These are phyloP conservation scores for Capsicum pubescens DNA, from an alignment of 257 asterid genomes.

Conservation along the genomic window DNA sequence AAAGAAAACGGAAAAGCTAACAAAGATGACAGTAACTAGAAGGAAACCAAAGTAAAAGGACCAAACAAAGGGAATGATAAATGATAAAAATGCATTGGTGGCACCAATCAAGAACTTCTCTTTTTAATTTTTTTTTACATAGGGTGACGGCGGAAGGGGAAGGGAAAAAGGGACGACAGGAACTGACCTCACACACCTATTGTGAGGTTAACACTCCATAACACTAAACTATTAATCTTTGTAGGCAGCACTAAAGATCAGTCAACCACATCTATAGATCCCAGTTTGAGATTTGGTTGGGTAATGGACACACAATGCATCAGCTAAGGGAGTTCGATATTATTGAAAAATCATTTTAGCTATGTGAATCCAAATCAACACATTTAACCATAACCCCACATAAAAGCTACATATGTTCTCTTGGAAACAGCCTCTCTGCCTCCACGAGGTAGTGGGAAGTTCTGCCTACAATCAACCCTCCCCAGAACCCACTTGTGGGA, in stretches of 20 bases:
- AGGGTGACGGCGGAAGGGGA: not conserved
- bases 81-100: not conserved
- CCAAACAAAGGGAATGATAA: conserved; percentile 37
- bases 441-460: no score
- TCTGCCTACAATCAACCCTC: no score
- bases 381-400: not conserved
- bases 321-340: not conserved
- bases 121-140: not conserved
- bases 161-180: not conserved
- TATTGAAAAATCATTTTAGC: not conserved
- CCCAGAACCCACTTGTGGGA: no score
- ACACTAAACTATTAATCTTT: not conserved
- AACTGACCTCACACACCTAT: not conserved
- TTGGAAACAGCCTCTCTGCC: no score
- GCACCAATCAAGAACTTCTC: not conserved
- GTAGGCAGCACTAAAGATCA: not conserved
- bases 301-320: not conserved
- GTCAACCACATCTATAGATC: conserved; percentile 7
- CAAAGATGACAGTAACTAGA: conserved; percentile 33
- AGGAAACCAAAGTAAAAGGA: conserved; percentile 22
- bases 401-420: not conserved
- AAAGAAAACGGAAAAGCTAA: not conserved
- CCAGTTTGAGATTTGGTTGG: not conserved
- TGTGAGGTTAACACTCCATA: not conserved
- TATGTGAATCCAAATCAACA: not conserved